Percentiles rank a stretch among this genome's conserved stretches.
Conservation (phyloP, 2,329 filamentous ascomycete genomes). For the Diplocarpon rosae region DNA sequence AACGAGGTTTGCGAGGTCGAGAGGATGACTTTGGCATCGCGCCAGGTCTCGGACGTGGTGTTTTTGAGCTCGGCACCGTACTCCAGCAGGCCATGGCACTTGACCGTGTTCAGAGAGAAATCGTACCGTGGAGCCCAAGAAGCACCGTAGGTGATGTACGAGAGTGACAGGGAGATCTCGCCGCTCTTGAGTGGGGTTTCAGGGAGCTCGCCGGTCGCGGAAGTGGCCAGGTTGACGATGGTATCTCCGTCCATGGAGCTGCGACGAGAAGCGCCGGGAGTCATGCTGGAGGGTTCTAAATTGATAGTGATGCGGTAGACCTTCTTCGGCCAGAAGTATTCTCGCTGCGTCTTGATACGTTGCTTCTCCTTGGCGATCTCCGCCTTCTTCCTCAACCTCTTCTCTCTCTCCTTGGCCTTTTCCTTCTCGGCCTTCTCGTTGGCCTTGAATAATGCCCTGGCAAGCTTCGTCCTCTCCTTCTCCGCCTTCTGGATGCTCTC, state of each 20-base stretch:
- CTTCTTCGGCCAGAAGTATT: conserved; percentile 39
- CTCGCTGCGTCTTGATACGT: conserved; percentile 34
- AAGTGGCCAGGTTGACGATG: conserved; percentile 18
- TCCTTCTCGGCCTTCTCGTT: conserved; percentile 30
- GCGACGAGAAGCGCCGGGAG: conserved; percentile 37
- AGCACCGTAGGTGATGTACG: conserved; percentile 28
- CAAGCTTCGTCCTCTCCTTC: conserved; percentile 27
- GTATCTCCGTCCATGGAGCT: conserved; percentile 31
- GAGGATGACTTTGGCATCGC: conserved; percentile 32
- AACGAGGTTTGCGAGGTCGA: conserved; percentile 41
- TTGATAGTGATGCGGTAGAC: conserved; percentile 40
- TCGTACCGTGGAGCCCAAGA: conserved; percentile 39
- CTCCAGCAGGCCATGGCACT: conserved; percentile 28
- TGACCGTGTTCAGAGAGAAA: conserved; percentile 31
- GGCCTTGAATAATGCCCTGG: conserved; percentile 19
- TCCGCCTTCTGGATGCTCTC: conserved; percentile 26
- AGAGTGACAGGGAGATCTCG: conserved; percentile 23
- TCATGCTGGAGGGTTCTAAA: conserved; percentile 36
- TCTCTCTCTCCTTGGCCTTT: conserved; percentile 29
- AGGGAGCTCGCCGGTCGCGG: conserved; percentile 16
- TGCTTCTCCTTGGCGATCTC: conserved; percentile 34
- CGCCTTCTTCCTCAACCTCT: conserved; percentile 28
- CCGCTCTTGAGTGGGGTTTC: conserved; percentile 11
- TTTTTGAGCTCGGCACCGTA: conserved; percentile 45
- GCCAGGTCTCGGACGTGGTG: conserved; percentile 38